Evolutionary conservation across 2,329 filamentous ascomycete species (phyloP), one percentile per base, ranked within the genome.

Genomic region (Trichoderma harzianum): DNA sequence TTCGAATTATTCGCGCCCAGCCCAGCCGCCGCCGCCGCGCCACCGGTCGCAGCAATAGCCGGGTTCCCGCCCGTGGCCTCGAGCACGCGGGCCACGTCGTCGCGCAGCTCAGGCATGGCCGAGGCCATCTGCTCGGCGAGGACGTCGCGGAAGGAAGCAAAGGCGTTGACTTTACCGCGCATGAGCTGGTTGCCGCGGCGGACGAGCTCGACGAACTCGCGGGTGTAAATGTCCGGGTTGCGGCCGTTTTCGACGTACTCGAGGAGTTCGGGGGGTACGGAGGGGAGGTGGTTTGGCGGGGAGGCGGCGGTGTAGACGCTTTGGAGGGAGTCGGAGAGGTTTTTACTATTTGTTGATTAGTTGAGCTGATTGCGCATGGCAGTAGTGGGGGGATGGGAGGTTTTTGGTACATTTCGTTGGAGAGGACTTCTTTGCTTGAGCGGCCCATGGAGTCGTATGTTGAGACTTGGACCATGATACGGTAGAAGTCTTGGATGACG

Each of bases 161-260:
- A 92, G 43, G 90, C 90, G 76, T 82, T 79, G 80, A 86, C 84
- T 83, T 92, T 92, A 70, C 90, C 90, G 76, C 87, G 85, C 83
- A 91, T 86, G 73, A 90, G 82, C 84, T 92, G 90, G 82, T 92
- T 92, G 53, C 87, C 85, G 61, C 89, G 84, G 69, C 90, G 83
- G 28, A 90, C 89, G 67, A 90, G 84, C 86, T 92, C 90, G 77
- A 92, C 90, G 77, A 92, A 92, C 83, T 92, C 90, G 77, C 90
- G 86, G 69, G 90, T 92, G 84, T 92, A 92, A 76, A 92, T 92
- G 81, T 92, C 90, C 3, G 90, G 90, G 83, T 92, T 92, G 65
- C 90, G 89, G 58, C 90, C 90, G 78, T 89, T 88, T 79, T 92
- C 90, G 76, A 92, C 90, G 82, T 92, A 92, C 77, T 89, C 84